Base-by-base conservation (phyloP, 2,329 filamentous ascomycete genomes). In the Aspergillus sp. region DNA sequence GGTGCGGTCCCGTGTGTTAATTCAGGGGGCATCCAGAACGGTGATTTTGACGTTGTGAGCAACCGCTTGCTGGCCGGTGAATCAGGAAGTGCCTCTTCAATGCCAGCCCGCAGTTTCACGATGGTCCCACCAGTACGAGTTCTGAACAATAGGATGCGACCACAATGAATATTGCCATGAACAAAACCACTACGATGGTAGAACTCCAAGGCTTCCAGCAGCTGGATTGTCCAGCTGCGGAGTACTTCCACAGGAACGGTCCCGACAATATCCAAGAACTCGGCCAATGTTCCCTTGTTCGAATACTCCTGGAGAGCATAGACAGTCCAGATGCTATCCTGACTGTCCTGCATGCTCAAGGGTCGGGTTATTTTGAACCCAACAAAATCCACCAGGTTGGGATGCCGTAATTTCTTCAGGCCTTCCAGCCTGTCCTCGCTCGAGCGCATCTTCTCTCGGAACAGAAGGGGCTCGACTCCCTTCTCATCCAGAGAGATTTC, bases 211-310 rank as follows among this genome's bases (percentile, higher is more conserved):
- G 89, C 95, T 77, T 97, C 92, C 25, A 99, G 84, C 17, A 99
- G 82, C 69, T 97, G 92, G 61, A 93, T 87, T n/a, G 92, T 95
- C 89, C 92, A 98, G 23, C 91, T 88, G 56, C 92, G 89, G 48
- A 93, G 88, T 72, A 89, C 93, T 64, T 86, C 85, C 55, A 91
- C 85, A 45, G 89, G 86, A 54, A 97, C 80, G 30, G 85, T 85
- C 4, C 90, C 91, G 45, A 92, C 87, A 62, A 94, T 85, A 59
- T 94, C 89, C 30, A 99, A 82, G 19, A 96, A 82, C 68, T 97
- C 92, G 28, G 89, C 86, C 13, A 99, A 79, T 0, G 93, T 91
- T 0, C 92, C 92, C 73, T 91, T 92, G 55, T 92, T 89, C 10
- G 91, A 90, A 68, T 91, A 84, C 51, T 93, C 90, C 45, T 85